Percentiles rank a stretch among this genome's conserved stretches.
phyloP scores from a whole-genome alignment of 2,329 filamentous ascomycete genomes.

The Aspergillus jensenii region DNA sequence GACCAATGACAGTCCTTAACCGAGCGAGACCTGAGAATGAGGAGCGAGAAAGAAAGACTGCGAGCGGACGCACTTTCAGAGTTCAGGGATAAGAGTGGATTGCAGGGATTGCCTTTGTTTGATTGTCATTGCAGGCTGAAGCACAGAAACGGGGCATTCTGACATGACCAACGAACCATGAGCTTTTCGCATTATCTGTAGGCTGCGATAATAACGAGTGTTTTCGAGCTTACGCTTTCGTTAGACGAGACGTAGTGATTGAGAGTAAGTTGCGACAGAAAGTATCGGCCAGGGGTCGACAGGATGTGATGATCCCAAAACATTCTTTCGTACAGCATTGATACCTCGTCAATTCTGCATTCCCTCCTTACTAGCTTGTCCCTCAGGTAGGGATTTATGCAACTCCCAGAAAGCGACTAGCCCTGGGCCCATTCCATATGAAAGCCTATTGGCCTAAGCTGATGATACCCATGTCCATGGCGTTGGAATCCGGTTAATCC shows the following conservation, averaged over 20 bases:
- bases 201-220: slow-evolving; percentile 9
- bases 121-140: slow-evolving; percentile 24
- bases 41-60: slow-evolving; percentile 97
- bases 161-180: slow-evolving; percentile 9
- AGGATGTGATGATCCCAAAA: background rate
- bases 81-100: slow-evolving; percentile 51
- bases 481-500: background rate
- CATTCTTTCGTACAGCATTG: background rate
- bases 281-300: background rate
- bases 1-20: slow-evolving; percentile 71
- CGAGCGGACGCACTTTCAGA: slow-evolving; percentile 88
- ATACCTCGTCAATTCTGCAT: background rate
- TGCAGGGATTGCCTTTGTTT: slow-evolving; percentile 15
- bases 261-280: background rate
- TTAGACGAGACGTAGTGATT: background rate
- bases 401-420: background rate
- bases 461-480: background rate
- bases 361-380: background rate
- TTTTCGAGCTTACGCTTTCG: background rate
- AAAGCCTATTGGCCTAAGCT: background rate
- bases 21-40: slow-evolving; percentile 92
- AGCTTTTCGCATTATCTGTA: slow-evolving; percentile 13
- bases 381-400: background rate
- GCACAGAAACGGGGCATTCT: slow-evolving; percentile 11
- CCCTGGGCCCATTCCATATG: background rate